Evolutionary conservation across 1,284 basidiomycete genomes (phyloP), one percentile per base, ranked within the genome.

Genomic region (Schizophyllum commune): DNA sequence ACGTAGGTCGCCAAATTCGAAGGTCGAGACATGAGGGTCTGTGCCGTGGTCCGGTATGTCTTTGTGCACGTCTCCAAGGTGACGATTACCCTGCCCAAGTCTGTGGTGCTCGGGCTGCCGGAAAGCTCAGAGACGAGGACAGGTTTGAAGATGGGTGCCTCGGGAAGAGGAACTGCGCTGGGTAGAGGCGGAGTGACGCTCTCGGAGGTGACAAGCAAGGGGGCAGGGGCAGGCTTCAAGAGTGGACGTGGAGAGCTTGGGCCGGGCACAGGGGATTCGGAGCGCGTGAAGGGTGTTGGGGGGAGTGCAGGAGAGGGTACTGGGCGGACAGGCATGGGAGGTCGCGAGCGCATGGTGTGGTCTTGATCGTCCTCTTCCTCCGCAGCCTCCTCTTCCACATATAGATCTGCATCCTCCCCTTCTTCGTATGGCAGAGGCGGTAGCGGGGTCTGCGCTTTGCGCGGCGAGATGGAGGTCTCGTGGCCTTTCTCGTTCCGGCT

Each of bases 61-160:
- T 75, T 68, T 0, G 87, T 88, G 64, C 82, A 83, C 17, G 89
- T 90, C 72, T 91, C 89, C 56, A 91, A 66, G 4, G 83, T 82
- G 56, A 91, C 79, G 58, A 91, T 82, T 51, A 85, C 73, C 65
- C 83, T 84, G 11, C 81, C 78, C n/a, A 78, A 78, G 65, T 90
- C 83, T 19, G 81, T 65, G 7, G 73, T 68, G 55, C 71, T 70
- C 4, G 73, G 72, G 5, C 13, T 47, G 39, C 39, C 39, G 17
- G 84, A 84, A 6, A 79, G 72, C n/a, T 83, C 73, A 1, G 88
- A 86, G 34, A 92, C 70, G 4, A 91, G 78, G 57, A 91, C 79
- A 2, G 85, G 77, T 17, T 79, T 78, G 72, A 92, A 92, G 0
- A 82, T 77, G 4, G 83, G 78, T 56, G 77, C 79, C 2, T 60